Evolutionary conservation across 176 grass and related monocot species (phyloP), one percentile per base, ranked within the genome.

Genomic region (Lolium multiflorum): DNA sequence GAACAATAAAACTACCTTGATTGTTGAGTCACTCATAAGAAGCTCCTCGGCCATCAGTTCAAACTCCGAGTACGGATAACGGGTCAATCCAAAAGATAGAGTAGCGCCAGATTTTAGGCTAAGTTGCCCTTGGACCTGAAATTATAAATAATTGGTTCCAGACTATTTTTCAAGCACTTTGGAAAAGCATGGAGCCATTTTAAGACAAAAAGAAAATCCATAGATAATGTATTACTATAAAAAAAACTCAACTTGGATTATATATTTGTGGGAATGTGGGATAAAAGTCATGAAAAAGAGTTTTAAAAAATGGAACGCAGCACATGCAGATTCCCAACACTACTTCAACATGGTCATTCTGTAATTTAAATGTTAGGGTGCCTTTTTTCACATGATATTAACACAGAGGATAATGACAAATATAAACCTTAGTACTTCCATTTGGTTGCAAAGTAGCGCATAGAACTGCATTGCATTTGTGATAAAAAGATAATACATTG

Each of bases 41-140:
- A 99, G 97, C 88, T 99, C 97, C 93, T 99, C 94, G 11, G 97
- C 97, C 90, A 99, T 94, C 65, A 99, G 87, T 90, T 99, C 97
- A 79, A 99, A 99, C 78, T 97, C 92, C 0, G 97, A 99, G 83
- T 97, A 99, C 57, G 97, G 97, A 87, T 99, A 99, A 81, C 54
- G 89, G 62, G 87, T 93, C 41, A 99, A 91, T 83, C 97, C 97
- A 91, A 99, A 99, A 60, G 91, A 90, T 82, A 99, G 79, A 88
- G 94, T 49, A 63, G 87, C 94, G 77, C 97, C 94, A 75, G 87
- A 88, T 46, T 94, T 87, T 81, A 99, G 88, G 81, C 94, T 97
- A 86, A 99, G 92, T 82, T 93, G 90, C 39, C 97, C 97, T 94
- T 99, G 92, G 26, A 99, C 97, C 97, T 99, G 85, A 91, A 88